Evolutionary conservation across 257 asterid species (phyloP), one percentile per base, ranked within the genome.

Genomic region (Petunia axillaris): DNA sequence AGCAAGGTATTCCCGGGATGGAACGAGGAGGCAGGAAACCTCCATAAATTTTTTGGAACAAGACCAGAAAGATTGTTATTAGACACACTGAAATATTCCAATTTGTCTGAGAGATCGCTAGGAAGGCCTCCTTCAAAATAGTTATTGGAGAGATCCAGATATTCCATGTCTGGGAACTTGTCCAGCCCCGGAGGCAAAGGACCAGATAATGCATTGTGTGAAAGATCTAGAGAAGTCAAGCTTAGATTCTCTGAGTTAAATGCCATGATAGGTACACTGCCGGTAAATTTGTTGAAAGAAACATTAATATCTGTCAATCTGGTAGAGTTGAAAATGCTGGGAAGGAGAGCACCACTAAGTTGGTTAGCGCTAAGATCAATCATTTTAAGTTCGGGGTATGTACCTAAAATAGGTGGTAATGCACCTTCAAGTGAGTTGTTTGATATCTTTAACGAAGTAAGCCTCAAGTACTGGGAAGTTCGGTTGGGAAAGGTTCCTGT

Each of bases 1-100:
- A 94, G 97, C 83, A 90, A 80, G 85, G 87, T 43, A 76, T 94
- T 94, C 77, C 98, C 98, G 0, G 98, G 98, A 84, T 85, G 97
- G 81, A 94, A 94, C 0, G 98, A 87, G 7, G 97, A 92, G 81
- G 86, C 77, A 73, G 98, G 97, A 80, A 94, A 94, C 64, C 88
- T 87, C 88, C 85, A 87, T 85, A 94, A 85, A 84, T 86, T 88
- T 71, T 81, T 80, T 6, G 98, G 98, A 63, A 94, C 95, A 52
- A 82, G 85, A 63, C 98, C 98, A 16, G 98, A 91, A 35, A 94
- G 90, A 87, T 94, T 94, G 82, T 94, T 94, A 65, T 89, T 84
- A 4, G 97, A 91, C 2, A 94, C 95, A 78, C 88, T 85, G 84
- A 94, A 91, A 37, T 50, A 88, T 5, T 64, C 67, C 77, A 94